Evolutionary conservation across 176 grass and related monocot species (phyloP), one percentile per base, ranked within the genome.

Genomic region (Oryza brachyantha): DNA sequence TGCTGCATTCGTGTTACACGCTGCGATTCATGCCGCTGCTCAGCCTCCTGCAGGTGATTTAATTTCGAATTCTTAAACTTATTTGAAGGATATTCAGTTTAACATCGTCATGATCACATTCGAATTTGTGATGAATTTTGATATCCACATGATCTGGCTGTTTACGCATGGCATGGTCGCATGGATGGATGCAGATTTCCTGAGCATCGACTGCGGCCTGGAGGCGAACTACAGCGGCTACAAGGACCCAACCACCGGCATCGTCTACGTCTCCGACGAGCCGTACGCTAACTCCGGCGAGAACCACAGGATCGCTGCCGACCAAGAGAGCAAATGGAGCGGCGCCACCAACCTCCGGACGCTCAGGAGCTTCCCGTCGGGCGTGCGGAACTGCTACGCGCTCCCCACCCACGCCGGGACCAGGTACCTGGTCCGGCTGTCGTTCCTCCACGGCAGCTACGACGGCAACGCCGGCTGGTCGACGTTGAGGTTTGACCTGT

Each of bases 141-240:
- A 32, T 32, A 32, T 2, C 31, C 31, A 32, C 31, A n/a, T n/a
- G 31, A 32, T 32, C 31, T 32, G 31, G 4, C 39, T 17, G 43
- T 46, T 17, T 46, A 4, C 7, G 13, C 14, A 46, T 58, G n/a
- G n/a, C n/a, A n/a, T n/a, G n/a, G n/a, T n/a, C n/a, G n/a, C n/a
- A n/a, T n/a, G n/a, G n/a, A n/a, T n/a, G n/a, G n/a, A n/a, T 73
- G 32, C 45, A 52, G 70, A 13, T 21, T 74, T 74, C 17, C 2
- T 74, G 24, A 74, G 70, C 29, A 74, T 74, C 29, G 70, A 74
- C 50, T 74, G 70, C 12, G 70, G 70, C 13, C 25, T 52, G 26
- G 41, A 42, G 13, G 43, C 43, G 3, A 74, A 38, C 37, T 28
- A 17, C 42, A 28, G n/a, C 50, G 50, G 40, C 21, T 74, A 74